Evolutionary conservation across 352 stramenopile genomes (phyloP).

Genomic region (Phytophthora fragariaefolia): DNA sequence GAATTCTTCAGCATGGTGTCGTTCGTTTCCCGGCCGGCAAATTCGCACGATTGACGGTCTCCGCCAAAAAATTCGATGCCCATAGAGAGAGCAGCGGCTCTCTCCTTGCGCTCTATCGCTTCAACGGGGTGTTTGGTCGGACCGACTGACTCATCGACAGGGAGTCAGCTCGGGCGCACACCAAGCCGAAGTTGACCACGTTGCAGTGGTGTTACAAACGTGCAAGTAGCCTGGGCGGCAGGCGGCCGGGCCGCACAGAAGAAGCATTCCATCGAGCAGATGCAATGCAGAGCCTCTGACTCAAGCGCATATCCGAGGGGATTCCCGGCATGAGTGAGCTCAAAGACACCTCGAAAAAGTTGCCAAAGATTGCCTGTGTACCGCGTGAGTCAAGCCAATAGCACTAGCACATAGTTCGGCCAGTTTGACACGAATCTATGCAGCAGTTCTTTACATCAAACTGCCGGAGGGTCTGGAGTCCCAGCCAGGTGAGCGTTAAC

Average conservation of each 20-base stretch:
- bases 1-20: too few relatives aligned
- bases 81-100: slow-evolving; percentile 29
- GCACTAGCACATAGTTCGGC: slow-evolving; percentile 5
- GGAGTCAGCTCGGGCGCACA: slow-evolving; percentile 16
- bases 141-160: slow-evolving; percentile 27
- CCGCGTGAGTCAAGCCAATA: slow-evolving; percentile 22
- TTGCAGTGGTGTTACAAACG: slow-evolving; percentile 19
- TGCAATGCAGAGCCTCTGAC: slow-evolving; percentile 8
- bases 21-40: too few relatives aligned
- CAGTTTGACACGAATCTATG: too few relatives aligned
- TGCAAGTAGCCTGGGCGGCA: slow-evolving; percentile 1
- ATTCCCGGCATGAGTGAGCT: slow-evolving; percentile 13
- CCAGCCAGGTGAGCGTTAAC: too few relatives aligned
- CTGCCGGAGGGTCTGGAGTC: too few relatives aligned
- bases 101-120: not conserved
- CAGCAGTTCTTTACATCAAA: too few relatives aligned
- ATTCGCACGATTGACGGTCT: slow-evolving; percentile 4
- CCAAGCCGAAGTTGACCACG: slow-evolving; percentile 31
- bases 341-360: slow-evolving; percentile 1
- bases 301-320: slow-evolving; percentile 21
- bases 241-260: slow-evolving; percentile 4
- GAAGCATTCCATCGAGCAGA: not conserved
- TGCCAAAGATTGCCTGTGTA: slow-evolving; percentile 3
- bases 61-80: slow-evolving; percentile 34
- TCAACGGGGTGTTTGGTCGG: not conserved